Evolutionary conservation across 192 early-diverging fungal species (phyloP), one percentile per base, ranked within the genome.

Genomic region (Chytriomyces hyalinus): DNA sequence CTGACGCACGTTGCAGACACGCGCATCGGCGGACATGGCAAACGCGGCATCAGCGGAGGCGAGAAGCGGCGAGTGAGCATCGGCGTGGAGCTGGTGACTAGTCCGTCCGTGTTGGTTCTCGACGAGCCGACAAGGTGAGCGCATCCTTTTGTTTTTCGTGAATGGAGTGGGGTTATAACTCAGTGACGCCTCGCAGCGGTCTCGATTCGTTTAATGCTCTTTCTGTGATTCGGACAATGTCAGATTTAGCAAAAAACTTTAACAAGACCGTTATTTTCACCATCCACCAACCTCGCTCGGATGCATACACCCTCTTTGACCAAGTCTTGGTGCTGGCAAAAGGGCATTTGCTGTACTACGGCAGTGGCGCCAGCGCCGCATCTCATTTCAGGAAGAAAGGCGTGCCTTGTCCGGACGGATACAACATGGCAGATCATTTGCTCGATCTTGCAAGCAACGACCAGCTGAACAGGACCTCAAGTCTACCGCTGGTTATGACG

Each of bases 201-300:
- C 76, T 89, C 45, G 87, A 89, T 72, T 82, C 80, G 15, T 84
- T 83, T 72, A 88, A 88, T 68, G 92, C 93, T 1, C 80, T 87
- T 65, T 77, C 87, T 62, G 90, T 93, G 2, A 86, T 93, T 36
- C 80, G 88, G 76, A 86, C 89, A 11, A 85, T 93, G 60, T 82
- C 86, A 61, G 83, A 88, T 65, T 83, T 94, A 22, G 89, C 92
- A 4, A 77, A 84, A 24, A 81, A 83, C 20, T 80, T 81, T 8
- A 80, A 86, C 43, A 91, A 91, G 24, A 93, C 93, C 5, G 90
- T 96, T 7, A 84, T 98, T 43, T 92, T 94, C 81, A 94, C 93
- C 6, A 94, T 98, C 73, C 96, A 98, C 77, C 95, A 97, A 80
- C 96, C 96, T 20, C 89, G 89, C 51, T 92, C 91, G 6, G 90